Base-by-base conservation (phyloP, 495 filamentous ascomycete genomes). In the Xylaria palmicola region DNA sequence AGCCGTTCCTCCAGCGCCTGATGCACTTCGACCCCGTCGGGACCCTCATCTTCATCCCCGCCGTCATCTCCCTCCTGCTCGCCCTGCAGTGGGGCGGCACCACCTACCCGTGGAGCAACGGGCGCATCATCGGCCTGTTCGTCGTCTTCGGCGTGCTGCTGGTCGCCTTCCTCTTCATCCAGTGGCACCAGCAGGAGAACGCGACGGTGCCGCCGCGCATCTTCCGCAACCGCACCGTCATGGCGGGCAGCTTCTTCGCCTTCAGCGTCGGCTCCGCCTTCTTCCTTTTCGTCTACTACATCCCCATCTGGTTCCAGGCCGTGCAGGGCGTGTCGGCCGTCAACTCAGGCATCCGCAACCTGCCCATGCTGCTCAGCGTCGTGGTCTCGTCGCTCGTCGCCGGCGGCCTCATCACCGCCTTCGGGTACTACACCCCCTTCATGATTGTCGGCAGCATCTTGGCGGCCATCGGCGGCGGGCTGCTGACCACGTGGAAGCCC, bases 221-320 rank as follows among this genome's bases (percentile, higher is more conserved):
- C 65, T 63, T 93, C 47, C 79, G 76, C 45, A 85, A 92, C 64
- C 85, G 90, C n/a, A 88, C 77, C 48, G 83, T 96, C 10, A 81
- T 80, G 65, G 77, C 77, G 3, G 71, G 79, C 4, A 70, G 78
- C 1, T 74, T 82, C 60, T 90, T 84, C 69, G 64, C 74, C 22
- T 79, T 86, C 65, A 77, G 74, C 62, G 60, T 88, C 8, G 87
- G 85, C 24, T 82, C 80, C n/a, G 72, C 81, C 0, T 90, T 91
- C 73, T 84, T 93, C 56, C 73, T 88, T n/a, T 72, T 85, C 2
- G 72, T 86, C 19, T 91, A 86, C 71, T 88, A 88, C 78, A 74
- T 96, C 19, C 91, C 92, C 0, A 88, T 93, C 64, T 97, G 89
- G 88, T 95, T 97, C 79, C 92, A 97, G 67, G 85, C 90, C 6